A percentile compares a stretch with the other conserved stretches of the same genome.
phyloP scores from a whole-genome alignment of 1,139 yeast genomes.

The Kazachstania sp. region DNA sequence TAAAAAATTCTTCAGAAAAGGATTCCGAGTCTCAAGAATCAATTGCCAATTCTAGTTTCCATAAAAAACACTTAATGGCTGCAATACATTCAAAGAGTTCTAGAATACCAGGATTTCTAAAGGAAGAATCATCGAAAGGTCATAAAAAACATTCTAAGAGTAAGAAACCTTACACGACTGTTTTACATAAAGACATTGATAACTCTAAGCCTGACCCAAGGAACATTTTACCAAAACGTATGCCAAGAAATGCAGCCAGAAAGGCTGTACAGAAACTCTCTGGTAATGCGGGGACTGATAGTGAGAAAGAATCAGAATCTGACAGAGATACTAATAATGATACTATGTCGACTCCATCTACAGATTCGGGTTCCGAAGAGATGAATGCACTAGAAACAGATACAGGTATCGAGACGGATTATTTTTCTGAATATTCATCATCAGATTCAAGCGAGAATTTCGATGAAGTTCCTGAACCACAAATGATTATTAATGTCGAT shows the following conservation, averaged over 20 bases:
- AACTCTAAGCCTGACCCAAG: constrained; percentile 29
- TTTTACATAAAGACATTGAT: constrained; percentile 29
- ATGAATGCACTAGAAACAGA: constrained; percentile 13
- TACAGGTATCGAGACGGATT: constrained; percentile 26
- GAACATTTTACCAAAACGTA: constrained; percentile 22
- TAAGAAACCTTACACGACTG: constrained; percentile 30
- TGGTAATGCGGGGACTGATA: constrained; percentile 7
- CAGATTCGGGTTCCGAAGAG: not conserved
- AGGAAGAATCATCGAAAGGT: not conserved
- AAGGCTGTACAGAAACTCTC: constrained; percentile 26
- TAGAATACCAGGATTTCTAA: constrained; percentile 13
- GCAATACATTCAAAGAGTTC: constrained; percentile 21
- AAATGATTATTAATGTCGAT: not conserved
- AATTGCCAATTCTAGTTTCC: constrained; percentile 17
- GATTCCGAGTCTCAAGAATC: not conserved
- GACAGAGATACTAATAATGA: constrained; percentile 10
- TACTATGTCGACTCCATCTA: constrained; percentile 2
- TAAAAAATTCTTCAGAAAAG: not conserved
- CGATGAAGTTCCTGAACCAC: not conserved
- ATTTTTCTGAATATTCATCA: constrained; percentile 15
- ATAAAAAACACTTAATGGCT: constrained; percentile 21
- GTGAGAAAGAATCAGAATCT: not conserved
- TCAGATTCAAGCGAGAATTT: constrained; percentile 7
- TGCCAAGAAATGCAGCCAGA: constrained; percentile 26
- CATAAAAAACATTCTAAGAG: constrained; percentile 5